Evolutionary conservation across 2,329 filamentous ascomycete species (phyloP), one percentile per base, ranked within the genome.

Genomic region (Pseudopyrenochaeta lycopersici): DNA sequence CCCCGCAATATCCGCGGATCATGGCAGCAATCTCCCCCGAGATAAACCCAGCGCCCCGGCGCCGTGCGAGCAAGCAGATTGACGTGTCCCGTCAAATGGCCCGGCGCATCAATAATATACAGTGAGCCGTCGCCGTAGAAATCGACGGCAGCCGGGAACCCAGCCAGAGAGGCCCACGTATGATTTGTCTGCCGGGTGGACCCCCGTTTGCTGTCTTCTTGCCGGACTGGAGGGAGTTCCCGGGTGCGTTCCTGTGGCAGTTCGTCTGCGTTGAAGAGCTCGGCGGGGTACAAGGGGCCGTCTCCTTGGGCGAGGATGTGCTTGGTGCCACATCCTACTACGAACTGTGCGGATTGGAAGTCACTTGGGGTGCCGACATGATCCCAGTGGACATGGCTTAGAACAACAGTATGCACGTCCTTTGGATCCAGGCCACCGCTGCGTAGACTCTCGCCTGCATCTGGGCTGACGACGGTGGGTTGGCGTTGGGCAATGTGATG

Each of bases 381-480:
- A 60, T 87, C 84, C 77, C 82, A 85, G 60, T 87, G 84, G 0
- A 83, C 76, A 53, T 87, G 84, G 58, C 79, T 82, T 1, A 84
- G 66, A 7, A 86, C 72, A 4, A 82, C 73, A 5, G 71, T 67
- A 48, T 80, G 66, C 12, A 81, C 68, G 7, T 75, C 70, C 7
- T 54, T 52, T 1, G 77, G 72, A 4, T 67, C 54, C 1, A 81
- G 46, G 1, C 75, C 76, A 4, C 78, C 78, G 42, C 56, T 52
- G 43, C 67, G 64, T 33, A 84, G 60, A 48, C 59, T 65, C 2
- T 67, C 71, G 1, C 75, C 76, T 12, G 78, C 78, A 52, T 82
- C 82, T 0, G 81, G 81, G 2, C 70, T 66, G 1, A 77, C 74
- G 15, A 66, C 66, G n/a, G 79, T 72, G 2, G 83, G 82, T 46